Conservation (phyloP, 768 basidiomycete genomes). For the Kwoniella botswanensis region DNA sequence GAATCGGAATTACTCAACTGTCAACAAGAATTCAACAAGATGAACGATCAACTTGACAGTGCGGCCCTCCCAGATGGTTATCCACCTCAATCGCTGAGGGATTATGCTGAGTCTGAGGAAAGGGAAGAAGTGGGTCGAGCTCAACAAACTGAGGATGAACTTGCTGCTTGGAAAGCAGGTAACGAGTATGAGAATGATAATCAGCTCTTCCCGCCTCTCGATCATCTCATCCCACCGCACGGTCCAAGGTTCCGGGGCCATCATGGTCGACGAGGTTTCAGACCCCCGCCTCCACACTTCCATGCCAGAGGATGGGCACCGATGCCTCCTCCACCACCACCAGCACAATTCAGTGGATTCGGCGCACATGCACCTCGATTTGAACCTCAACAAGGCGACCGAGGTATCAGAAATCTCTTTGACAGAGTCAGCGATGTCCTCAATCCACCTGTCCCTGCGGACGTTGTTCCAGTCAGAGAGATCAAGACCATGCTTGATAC, state of each 20-base stretch:
- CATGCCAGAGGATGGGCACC: slow-evolving; percentile 8
- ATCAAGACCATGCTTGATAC: slow-evolving; percentile 52
- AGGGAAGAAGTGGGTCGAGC: slow-evolving; percentile 33
- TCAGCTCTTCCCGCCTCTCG: slow-evolving; percentile 48
- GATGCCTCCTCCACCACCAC: slow-evolving; percentile 7
- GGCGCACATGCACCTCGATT: neutral
- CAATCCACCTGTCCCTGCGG: slow-evolving; percentile 25
- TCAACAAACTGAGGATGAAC: slow-evolving; percentile 43
- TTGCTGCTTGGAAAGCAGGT: slow-evolving; percentile 47
- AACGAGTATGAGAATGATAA: slow-evolving; percentile 30
- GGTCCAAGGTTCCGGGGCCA: slow-evolving; percentile 15
- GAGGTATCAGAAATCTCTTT: slow-evolving; percentile 34
- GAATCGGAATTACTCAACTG: slow-evolving; percentile 22
- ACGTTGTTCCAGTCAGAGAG: slow-evolving; percentile 44
- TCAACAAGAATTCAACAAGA: slow-evolving; percentile 23
- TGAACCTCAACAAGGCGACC: slow-evolving; percentile 8
- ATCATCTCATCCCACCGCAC: slow-evolving; percentile 32
- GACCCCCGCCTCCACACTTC: neutral
- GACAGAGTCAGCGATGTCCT: slow-evolving; percentile 39
- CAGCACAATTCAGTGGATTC: slow-evolving; percentile 1
- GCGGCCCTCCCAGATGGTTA: slow-evolving; percentile 2
- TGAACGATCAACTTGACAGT: slow-evolving; percentile 35
- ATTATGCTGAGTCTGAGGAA: slow-evolving; percentile 32
- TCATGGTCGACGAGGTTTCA: slow-evolving; percentile 10
- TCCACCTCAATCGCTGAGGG: slow-evolving; percentile 22